phyloP scores from a whole-genome alignment of 2,329 filamentous ascomycete genomes.

The Penicillium sp. region DNA sequence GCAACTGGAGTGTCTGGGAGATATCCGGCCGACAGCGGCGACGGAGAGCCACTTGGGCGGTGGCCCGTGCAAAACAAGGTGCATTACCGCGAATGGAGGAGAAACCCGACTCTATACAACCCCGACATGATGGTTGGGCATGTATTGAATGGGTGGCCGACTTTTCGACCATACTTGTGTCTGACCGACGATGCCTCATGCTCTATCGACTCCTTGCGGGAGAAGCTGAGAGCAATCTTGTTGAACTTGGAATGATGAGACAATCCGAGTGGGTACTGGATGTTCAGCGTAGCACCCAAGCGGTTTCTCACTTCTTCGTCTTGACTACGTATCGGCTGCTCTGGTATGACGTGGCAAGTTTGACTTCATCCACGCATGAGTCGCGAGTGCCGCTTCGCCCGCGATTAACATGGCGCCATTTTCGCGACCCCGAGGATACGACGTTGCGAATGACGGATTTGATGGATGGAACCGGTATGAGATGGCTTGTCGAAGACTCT shows the following conservation, averaged over 20 bases:
- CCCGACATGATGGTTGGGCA: constrained; percentile 41
- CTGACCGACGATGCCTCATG: constrained; percentile 42
- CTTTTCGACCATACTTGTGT: constrained; percentile 44
- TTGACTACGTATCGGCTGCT: constrained; percentile 49
- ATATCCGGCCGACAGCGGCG: constrained; percentile 30
- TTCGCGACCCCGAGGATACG: constrained; percentile 48
- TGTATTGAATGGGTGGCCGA: constrained; percentile 37
- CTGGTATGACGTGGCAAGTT: constrained; percentile 37
- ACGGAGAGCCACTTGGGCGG: constrained; percentile 24
- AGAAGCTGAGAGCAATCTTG: constrained; percentile 20
- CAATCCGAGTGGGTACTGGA: constrained; percentile 52
- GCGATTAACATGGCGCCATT: constrained; percentile 49
- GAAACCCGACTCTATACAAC: constrained; percentile 1
- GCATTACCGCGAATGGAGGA: constrained; percentile 23
- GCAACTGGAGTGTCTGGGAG: constrained; percentile 50
- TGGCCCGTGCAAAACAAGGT: constrained; percentile 25
- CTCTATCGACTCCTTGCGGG: constrained; percentile 30
- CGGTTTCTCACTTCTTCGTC: constrained; percentile 44
- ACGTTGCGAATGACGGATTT: constrained; percentile 41
- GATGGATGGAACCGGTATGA: constrained; percentile 28
- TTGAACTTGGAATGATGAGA: constrained; percentile 34
- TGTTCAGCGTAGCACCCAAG: constrained; percentile 39
- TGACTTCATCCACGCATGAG: constrained; percentile 15
- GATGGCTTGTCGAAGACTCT: not conserved
- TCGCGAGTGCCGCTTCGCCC: constrained; percentile 29